phyloP scores from a whole-genome alignment of 1,139 yeast species.

The Oligophagozyma castellii region DNA sequence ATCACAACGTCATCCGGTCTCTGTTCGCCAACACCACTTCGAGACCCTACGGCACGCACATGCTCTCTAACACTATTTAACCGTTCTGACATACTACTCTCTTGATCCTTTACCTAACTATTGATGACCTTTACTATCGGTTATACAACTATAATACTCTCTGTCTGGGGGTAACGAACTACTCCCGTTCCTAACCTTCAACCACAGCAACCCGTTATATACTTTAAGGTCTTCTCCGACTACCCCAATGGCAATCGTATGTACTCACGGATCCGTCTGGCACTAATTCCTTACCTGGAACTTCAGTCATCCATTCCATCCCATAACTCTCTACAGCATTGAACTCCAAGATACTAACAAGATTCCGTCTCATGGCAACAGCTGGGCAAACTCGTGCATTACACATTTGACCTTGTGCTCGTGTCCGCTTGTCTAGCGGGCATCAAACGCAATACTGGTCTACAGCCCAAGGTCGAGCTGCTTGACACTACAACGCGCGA shows the following conservation, averaged over 20 bases:
- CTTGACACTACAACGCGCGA: constrained; percentile 39
- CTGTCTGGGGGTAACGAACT: no score
- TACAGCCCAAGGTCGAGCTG: constrained; percentile 35
- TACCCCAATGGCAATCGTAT: no score
- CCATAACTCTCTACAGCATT: no score
- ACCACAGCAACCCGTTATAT: no score
- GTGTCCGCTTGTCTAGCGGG: constrained; percentile 83
- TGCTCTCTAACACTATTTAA: constrained; percentile 47
- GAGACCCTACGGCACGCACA: constrained; percentile 28
- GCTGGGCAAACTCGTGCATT: constrained; percentile 53
- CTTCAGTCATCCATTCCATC: no score
- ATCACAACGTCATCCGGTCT: constrained; percentile 79
- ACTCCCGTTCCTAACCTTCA: no score
- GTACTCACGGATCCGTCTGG: no score
- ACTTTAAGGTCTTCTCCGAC: no score
- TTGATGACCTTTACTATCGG: neutral
- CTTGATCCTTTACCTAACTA: neutral
- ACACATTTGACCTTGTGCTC: constrained; percentile 59
- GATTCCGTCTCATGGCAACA: no score
- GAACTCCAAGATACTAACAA: no score
- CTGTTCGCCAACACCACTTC: constrained; percentile 34
- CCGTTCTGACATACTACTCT: constrained; percentile 29
- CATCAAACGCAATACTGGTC: constrained; percentile 74
- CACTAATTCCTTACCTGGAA: no score
- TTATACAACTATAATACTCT: no score